Conservation (phyloP, 176 grass and related monocot species). For the Cenchrus americanus region DNA sequence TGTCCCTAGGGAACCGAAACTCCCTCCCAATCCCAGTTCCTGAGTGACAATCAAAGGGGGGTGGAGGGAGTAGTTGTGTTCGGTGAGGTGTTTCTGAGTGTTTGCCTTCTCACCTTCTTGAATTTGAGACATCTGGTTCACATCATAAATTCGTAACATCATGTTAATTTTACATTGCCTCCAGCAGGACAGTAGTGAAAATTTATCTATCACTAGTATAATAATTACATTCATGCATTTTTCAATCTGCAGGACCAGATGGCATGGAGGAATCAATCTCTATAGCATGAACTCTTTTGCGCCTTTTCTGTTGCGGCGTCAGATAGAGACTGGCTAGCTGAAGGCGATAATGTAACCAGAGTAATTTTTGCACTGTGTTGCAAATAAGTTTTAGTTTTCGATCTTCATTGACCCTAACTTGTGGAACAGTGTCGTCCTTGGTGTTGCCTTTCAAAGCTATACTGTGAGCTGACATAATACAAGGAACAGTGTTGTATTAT, state of each 20-base stretch:
- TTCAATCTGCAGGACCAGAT: slow-evolving; percentile 40
- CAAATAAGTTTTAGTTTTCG: background rate
- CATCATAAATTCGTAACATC: background rate
- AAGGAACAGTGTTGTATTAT: background rate
- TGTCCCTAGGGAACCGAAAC: no score
- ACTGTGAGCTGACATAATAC: background rate
- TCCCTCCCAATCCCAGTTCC: no score
- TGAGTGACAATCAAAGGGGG: no score
- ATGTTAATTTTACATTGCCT: background rate
- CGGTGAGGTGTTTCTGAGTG: no score
- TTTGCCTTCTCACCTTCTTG: no score
- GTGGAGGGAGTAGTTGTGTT: no score
- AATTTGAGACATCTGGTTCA: no score
- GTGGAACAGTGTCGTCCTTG: background rate
- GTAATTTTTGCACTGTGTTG: background rate
- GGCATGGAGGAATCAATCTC: slow-evolving; percentile 19
- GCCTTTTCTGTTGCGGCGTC: background rate
- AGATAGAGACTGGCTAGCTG: slow-evolving; percentile 1
- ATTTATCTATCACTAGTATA: no score
- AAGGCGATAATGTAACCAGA: slow-evolving; percentile 10
- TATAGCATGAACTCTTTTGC: slow-evolving; percentile 24
- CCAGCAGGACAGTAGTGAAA: background rate
- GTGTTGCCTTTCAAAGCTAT: background rate
- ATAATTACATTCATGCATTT: no score
- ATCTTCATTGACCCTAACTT: background rate